A percentile compares a stretch with the other conserved stretches of the same genome.
Conservation (phyloP, 129 eudicot genomes). For the Tanacetum coccineum region DNA sequence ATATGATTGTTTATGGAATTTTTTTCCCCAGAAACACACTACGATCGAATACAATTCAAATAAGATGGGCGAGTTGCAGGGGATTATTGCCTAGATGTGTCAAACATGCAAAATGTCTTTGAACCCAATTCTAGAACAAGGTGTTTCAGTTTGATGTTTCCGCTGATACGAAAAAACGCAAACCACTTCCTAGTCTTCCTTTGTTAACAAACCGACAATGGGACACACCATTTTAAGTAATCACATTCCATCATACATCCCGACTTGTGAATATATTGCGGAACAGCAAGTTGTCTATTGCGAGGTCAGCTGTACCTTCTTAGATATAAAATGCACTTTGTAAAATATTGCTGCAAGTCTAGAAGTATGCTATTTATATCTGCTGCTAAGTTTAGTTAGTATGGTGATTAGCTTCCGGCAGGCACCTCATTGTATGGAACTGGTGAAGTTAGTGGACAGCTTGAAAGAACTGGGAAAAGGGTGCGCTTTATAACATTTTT, state of each 20-base stretch:
- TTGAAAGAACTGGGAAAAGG: constrained; percentile 95
- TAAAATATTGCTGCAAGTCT: background rate
- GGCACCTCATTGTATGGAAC: constrained; percentile 97
- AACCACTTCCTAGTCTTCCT: constrained; percentile 82
- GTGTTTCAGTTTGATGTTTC: constrained; percentile 84
- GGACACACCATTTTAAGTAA: constrained; percentile 48
- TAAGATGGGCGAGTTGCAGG: constrained; percentile 55
- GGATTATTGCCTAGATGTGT: constrained; percentile 35
- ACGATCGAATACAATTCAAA: constrained; percentile 27
- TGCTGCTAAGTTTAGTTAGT: constrained; percentile 11
- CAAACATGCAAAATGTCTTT: constrained; percentile 54
- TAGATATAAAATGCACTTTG: background rate
- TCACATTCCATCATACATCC: constrained; percentile 57
- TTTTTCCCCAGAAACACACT: constrained; percentile 10
- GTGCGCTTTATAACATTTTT: constrained; percentile 31
- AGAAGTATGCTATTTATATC: background rate
- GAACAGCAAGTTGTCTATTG: constrained; percentile 60
- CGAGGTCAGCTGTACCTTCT: constrained; percentile 46
- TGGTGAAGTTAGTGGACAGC: constrained; percentile 96
- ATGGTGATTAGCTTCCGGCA: constrained; percentile 58
- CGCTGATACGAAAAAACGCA: constrained; percentile 57
- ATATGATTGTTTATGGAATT: background rate
- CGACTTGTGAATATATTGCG: constrained; percentile 46
- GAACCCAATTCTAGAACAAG: constrained; percentile 87
- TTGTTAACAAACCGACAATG: constrained; percentile 57